phyloP scores from a whole-genome alignment of 129 eudicot genomes.

The Artemisia argyi region DNA sequence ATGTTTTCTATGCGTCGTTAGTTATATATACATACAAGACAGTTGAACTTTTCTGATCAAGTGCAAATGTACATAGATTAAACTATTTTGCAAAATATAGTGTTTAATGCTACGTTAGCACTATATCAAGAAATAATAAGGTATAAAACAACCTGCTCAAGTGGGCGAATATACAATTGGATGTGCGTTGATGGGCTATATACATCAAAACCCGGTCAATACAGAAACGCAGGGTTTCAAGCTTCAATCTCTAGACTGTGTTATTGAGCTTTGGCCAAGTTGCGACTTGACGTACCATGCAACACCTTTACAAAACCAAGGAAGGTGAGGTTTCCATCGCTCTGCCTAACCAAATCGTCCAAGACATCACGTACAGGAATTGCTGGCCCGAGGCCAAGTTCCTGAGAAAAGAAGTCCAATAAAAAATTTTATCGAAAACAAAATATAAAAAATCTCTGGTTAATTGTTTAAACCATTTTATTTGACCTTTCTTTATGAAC shows the following conservation, averaged over 20 bases:
- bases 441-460: background rate
- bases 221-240: background rate
- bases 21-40: background rate
- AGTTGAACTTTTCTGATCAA: background rate
- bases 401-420: slow-evolving; percentile 4
- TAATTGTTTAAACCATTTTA: too few relatives aligned
- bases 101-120: slow-evolving; percentile 9
- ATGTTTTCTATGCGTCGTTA: background rate
- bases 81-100: background rate
- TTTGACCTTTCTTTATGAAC: too few relatives aligned
- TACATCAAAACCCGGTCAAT: slow-evolving; percentile 28
- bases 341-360: slow-evolving; percentile 27
- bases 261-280: slow-evolving; percentile 15
- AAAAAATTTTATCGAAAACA: background rate
- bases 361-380: slow-evolving; percentile 30
- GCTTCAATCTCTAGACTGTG: slow-evolving; percentile 15
- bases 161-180: slow-evolving; percentile 26
- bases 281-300: slow-evolving; percentile 22
- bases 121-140: background rate
- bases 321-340: slow-evolving; percentile 34
- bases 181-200: slow-evolving; percentile 19
- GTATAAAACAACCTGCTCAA: background rate
- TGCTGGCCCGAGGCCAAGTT: slow-evolving; percentile 28
- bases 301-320: slow-evolving; percentile 35
- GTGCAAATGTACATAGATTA: slow-evolving; percentile 23